phyloP scores from a whole-genome alignment of 768 basidiomycete genomes.

The Russula brevipes region DNA sequence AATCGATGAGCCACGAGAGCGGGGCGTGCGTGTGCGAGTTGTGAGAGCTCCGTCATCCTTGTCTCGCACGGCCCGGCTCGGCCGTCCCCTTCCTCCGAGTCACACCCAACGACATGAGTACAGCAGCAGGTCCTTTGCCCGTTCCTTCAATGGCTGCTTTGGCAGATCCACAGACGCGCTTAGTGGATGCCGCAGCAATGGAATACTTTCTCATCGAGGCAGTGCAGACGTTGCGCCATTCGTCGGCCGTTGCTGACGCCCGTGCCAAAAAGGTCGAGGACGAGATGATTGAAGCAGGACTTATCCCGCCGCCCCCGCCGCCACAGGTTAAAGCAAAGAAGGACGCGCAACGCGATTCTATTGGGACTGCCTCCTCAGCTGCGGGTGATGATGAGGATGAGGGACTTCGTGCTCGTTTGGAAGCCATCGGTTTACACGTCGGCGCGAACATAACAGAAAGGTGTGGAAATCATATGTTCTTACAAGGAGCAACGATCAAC shows the following conservation, averaged over 20 bases:
- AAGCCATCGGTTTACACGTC: constrained; percentile 80
- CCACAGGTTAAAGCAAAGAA: constrained; percentile 36
- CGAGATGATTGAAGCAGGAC: constrained; percentile 74
- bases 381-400: constrained; percentile 65
- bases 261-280: constrained; percentile 65
- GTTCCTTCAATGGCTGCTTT: constrained; percentile 43
- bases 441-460: constrained; percentile 83
- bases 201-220: constrained; percentile 86
- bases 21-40: background rate
- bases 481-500: background rate
- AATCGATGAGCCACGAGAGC: background rate
- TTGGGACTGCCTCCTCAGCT: constrained; percentile 31
- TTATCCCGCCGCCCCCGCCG: constrained; percentile 51
- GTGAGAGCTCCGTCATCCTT: too few species aligned
- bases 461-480: constrained; percentile 39
- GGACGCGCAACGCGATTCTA: constrained; percentile 38
- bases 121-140: constrained; percentile 24
- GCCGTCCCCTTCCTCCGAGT: background rate
- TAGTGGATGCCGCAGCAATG: constrained; percentile 65
- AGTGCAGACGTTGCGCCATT: constrained; percentile 66
- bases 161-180: constrained; percentile 56
- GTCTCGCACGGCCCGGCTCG: constrained; percentile 21
- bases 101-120: background rate
- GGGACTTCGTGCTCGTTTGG: constrained; percentile 60
- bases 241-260: constrained; percentile 65